A percentile compares a stretch with the other conserved stretches of the same genome.
Evolutionary conservation across 768 basidiomycete species (phyloP).

Genomic region (Russula dissimulans): DNA sequence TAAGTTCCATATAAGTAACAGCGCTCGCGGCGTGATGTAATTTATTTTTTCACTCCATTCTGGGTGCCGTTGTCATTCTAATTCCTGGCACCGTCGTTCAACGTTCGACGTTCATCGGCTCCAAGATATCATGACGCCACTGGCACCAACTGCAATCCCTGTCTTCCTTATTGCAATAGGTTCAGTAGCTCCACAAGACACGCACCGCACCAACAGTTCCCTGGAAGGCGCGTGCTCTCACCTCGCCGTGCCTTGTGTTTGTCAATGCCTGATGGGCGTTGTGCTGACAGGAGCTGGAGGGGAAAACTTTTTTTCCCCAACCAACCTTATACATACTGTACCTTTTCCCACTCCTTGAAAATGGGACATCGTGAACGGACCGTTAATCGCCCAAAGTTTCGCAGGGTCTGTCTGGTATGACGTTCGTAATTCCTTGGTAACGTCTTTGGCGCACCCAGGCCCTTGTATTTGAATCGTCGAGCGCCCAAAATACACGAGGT

Average conservation of each 20-base stretch:
- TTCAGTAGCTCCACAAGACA: not conserved
- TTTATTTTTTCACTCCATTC: not conserved
- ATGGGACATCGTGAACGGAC: no score
- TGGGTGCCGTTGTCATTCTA: not conserved
- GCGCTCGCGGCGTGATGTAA: not conserved
- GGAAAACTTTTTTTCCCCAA: not conserved
- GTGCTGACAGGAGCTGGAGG: not conserved
- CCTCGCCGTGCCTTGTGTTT: not conserved
- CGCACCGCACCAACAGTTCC: no score
- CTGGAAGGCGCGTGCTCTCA: not conserved
- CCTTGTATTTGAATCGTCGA: no score
- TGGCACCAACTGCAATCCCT: no score
- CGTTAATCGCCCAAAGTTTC: no score
- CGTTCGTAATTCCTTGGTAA: not conserved
- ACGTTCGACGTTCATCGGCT: no score
- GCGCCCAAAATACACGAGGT: no score
- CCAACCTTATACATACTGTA: no score
- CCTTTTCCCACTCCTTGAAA: no score
- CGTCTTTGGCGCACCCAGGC: no score
- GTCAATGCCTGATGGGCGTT: constrained; percentile 5
- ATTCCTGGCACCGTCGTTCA: not conserved
- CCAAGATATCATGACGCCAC: no score
- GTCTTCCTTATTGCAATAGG: not conserved
- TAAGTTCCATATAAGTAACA: not conserved
- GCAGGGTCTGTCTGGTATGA: no score